Percentiles rank a stretch among this genome's conserved stretches.
Evolutionary conservation across 805 yeast genomes (phyloP).

Genomic region (Ogataea ramenticola): DNA sequence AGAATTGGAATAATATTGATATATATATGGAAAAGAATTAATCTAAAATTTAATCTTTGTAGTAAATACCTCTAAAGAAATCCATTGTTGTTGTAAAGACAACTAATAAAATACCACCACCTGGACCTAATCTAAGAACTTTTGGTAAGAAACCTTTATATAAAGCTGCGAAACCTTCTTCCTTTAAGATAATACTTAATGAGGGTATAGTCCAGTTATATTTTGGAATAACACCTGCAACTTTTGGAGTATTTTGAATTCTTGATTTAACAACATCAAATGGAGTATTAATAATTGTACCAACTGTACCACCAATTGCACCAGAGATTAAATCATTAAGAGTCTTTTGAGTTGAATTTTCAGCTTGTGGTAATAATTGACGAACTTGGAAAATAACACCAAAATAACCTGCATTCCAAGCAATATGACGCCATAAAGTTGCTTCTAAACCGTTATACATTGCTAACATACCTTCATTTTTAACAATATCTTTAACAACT

Average conservation of each 20-base stretch:
- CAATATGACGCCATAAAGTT: slow-evolving; percentile 92
- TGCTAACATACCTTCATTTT: slow-evolving; percentile 71
- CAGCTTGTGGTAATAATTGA: slow-evolving; percentile 69
- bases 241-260: slow-evolving; percentile 67
- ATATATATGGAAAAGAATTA: background rate
- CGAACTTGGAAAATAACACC: slow-evolving; percentile 90
- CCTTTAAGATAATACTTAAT: slow-evolving; percentile 62
- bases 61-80: slow-evolving; percentile 65
- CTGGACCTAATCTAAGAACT: slow-evolving; percentile 96
- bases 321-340: slow-evolving; percentile 87
- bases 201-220: slow-evolving; percentile 92
- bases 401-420: slow-evolving; percentile 98
- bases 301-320: slow-evolving; percentile 93
- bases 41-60: slow-evolving; percentile 10
- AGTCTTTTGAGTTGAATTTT: slow-evolving; percentile 65
- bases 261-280: slow-evolving; percentile 96
- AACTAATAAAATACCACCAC: slow-evolving; percentile 96
- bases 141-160: slow-evolving; percentile 97
- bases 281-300: slow-evolving; percentile 93
- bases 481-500: slow-evolving; percentile 66
- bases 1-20: too few species aligned
- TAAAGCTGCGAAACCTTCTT: slow-evolving; percentile 88
- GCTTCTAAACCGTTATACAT: slow-evolving; percentile 94
- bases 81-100: slow-evolving; percentile 96
- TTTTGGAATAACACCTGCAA: slow-evolving; percentile 72